Base-by-base conservation (phyloP, 1,284 basidiomycete genomes). In the Cutaneotrichosporon dermatis region DNA sequence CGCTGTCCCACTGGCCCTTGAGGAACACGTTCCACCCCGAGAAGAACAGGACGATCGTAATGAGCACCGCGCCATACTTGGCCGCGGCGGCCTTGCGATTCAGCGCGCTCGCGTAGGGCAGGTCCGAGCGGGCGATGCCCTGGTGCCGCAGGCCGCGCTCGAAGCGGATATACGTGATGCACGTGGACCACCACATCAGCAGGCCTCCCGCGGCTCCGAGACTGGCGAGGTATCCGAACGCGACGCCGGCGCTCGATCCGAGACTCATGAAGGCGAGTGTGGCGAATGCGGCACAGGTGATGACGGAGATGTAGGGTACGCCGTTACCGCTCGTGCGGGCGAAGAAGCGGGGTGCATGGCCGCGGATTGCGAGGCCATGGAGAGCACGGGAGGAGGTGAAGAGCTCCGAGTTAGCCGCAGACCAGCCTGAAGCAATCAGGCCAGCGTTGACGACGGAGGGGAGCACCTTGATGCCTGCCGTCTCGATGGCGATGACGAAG, bases 141-240 rank as follows among this genome's bases (percentile, higher is more conserved):
- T 71, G 68, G 13, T 45, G 59, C 10, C 62, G 58, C 16, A 69
- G 16, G 13, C 64, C 69, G 16, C 63, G 59, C 36, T 68, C 61
- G 58, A 71, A 69, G 9, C 69, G 64, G 40, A 71, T 57, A 56
- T 69, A 69, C 33, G 66, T 66, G n/a, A 68, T 6, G 42, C 51
- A 55, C 37, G 63, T 52, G 10, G 57, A 53, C 71, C 89, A 87
- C 92, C 92, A 94, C 12, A 88, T 69, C 54, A 73, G 60, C 5
- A 88, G 74, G 46, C 87, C 87, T 4, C 82, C 81, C 13, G 66
- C 66, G 12, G 71, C 58, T 12, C 69, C 69, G 71, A 91, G 86
- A 77, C 86, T 88, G 44, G 85, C 73, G 66, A 92, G 86, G 86
- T 88, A 92, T 25, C 77, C 76, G 74, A 95, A 90, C 42, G 91